A percentile compares a stretch with the other conserved stretches of the same genome.
Evolutionary conservation across 2,329 filamentous ascomycete genomes (phyloP).

Genomic region (Botryotinia calthae): DNA sequence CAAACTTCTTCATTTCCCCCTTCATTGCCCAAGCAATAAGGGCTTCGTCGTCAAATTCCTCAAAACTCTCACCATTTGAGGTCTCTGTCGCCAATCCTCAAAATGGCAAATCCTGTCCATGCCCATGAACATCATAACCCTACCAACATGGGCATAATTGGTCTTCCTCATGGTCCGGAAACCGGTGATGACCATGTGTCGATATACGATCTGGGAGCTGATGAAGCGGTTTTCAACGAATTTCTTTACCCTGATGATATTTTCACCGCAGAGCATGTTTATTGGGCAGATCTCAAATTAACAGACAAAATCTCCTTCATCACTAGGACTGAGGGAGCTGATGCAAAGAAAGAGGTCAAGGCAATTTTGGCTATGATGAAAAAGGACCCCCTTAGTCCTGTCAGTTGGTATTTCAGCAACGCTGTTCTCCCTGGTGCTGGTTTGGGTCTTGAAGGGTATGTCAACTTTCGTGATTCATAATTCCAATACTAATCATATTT

Average conservation of each 20-base stretch:
- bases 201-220: conserved; percentile 36
- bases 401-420: conserved; percentile 86
- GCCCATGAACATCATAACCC: conserved; percentile 35
- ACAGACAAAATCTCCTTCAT: conserved; percentile 72
- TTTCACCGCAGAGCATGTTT: conserved; percentile 76
- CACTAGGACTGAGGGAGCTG: conserved; percentile 65
- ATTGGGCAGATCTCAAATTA: conserved; percentile 87
- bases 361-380: conserved; percentile 78
- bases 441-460: conserved; percentile 78
- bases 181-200: conserved; percentile 36
- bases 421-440: conserved; percentile 91
- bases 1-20: not conserved
- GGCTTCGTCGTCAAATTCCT: conserved; percentile 3
- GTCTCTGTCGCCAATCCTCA: not conserved
- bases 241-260: conserved; percentile 86
- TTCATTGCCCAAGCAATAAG: conserved; percentile 12
- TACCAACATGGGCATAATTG: conserved; percentile 31
- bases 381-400: conserved; percentile 76
- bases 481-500: conserved; percentile 18
- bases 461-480: conserved; percentile 16
- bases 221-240: conserved; percentile 67
- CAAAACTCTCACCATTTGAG: not conserved
- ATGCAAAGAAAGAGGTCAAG: conserved; percentile 64
- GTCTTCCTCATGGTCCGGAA: conserved; percentile 37
- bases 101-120: conserved; percentile 31